phyloP scores from a whole-genome alignment of 169 alveolate species.

The Eimeria necatrix region DNA sequence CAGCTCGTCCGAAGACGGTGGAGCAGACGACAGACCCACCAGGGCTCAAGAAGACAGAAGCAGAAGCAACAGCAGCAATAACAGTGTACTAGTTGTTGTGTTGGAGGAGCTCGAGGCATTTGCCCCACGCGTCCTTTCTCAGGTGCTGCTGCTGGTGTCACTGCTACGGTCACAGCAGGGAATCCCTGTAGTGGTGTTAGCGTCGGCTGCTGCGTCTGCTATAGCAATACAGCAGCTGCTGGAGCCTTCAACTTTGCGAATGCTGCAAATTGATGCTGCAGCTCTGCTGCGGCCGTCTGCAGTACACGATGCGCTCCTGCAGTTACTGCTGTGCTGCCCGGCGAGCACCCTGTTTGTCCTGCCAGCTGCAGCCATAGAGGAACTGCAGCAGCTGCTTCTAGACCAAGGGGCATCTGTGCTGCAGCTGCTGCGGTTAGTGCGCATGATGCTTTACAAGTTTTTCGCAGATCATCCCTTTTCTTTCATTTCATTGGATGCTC shows the following conservation, averaged over 20 bases:
- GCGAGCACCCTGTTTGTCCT: conserved; percentile 72
- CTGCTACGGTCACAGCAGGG: conserved; percentile 61
- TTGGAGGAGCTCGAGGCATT: conserved; percentile 79
- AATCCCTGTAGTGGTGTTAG: conserved; percentile 45
- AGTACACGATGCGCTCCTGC: conserved; percentile 77
- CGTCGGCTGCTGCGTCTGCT: conserved; percentile 75
- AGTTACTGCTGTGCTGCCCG: conserved; percentile 77
- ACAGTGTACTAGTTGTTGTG: conserved; percentile 67
- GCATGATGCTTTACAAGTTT: conserved; percentile 49
- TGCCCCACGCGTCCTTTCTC: conserved; percentile 21
- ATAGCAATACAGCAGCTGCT: conserved; percentile 58
- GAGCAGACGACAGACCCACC: conserved; percentile 25
- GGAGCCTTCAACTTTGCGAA: conserved; percentile 60
- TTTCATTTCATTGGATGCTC: conserved; percentile 49
- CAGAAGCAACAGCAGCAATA: conserved; percentile 40
- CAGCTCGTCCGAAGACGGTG: conserved; percentile 37
- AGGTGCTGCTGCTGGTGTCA: conserved; percentile 76
- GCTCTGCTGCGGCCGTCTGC: conserved; percentile 76
- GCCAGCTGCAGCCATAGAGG: conserved; percentile 59
- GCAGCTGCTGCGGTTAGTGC: conserved; percentile 60
- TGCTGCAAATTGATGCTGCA: conserved; percentile 70
- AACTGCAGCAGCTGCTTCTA: conserved; percentile 65
- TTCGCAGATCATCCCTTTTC: conserved; percentile 73
- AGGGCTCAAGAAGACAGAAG: not conserved
- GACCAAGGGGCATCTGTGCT: conserved; percentile 74